Evolutionary conservation across 2,329 filamentous ascomycete species (phyloP), one percentile per base, ranked within the genome.

Genomic region (Pseudofabraea citricarpa): DNA sequence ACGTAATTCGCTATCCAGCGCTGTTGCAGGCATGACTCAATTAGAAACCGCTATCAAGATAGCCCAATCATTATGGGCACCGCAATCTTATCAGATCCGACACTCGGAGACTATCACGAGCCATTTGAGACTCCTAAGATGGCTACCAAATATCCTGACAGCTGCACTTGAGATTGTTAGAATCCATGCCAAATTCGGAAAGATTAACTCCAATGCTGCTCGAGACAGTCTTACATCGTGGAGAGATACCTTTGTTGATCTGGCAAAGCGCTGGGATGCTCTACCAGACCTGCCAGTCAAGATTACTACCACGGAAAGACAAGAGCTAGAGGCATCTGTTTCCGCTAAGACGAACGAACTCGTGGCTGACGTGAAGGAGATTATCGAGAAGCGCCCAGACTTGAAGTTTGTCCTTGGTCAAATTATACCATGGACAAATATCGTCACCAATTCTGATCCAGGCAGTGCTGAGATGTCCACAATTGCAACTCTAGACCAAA

Each of bases 61-160:
- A 39, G 38, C 44, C 2, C 46, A 54, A 31, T 63, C 64, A 29
- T 65, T 71, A 44, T 67, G 77, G 55, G 66, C 67, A 26, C 71
- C 72, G 4, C 42, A 40, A 2, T 35, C 42, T 6, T 58, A 60
- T 31, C 43, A 48, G 0, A 48, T 62, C 19, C 48, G 43, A 18
- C 16, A 36, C 5, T 16, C 26, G 3, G 32, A 36, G 21, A 16
- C 9, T 12, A 38, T 19, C 15, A 49, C 52, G 18, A 53, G 49
- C 63, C 40, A 60, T 49, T 39, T 63, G 51, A 52, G 56, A 51
- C 3, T 59, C 62, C 29, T 64, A 51, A 48, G 47, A 36, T 94
- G 88, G 87, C 63, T 90, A n/a, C 67, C 77, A 13, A 76, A 82
- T 26, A 76, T 90, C n/a, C 61, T 91, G 15, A 70, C 70, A 29